These are phyloP conservation scores for Tolypocladium album DNA, from an alignment of 2,329 filamentous ascomycete species.

Conservation along the genomic window DNA sequence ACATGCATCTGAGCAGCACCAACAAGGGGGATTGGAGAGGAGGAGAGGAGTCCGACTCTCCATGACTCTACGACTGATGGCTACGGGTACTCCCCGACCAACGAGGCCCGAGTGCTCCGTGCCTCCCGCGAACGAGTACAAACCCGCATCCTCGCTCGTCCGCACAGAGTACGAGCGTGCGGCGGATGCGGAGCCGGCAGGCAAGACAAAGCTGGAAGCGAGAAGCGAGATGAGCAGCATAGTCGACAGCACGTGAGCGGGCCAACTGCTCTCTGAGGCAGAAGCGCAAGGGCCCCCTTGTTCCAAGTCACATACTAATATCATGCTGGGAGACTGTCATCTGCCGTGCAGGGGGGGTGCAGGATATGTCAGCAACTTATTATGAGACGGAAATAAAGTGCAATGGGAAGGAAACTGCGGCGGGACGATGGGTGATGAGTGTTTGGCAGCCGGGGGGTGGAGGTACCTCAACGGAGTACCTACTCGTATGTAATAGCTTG, in stretches of 20 bases:
- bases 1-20: neutral
- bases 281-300: neutral
- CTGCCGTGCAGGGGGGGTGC: neutral
- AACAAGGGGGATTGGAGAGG: neutral
- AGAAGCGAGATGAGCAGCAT: conserved; percentile 1
- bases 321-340: neutral
- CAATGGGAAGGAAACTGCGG: neutral
- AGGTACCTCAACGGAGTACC: too few species aligned
- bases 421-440: neutral
- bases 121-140: too few species aligned
- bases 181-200: too few species aligned
- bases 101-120: neutral
- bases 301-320: neutral
- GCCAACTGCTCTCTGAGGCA: neutral
- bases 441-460: neutral
- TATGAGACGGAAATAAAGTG: neutral
- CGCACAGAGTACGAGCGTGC: too few species aligned
- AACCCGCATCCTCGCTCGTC: too few species aligned
- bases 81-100: neutral
- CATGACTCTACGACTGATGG: too few species aligned
- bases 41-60: too few species aligned
- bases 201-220: neutral
- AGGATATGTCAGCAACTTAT: neutral
- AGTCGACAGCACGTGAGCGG: neutral
- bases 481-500: neutral